Base-by-base conservation (phyloP, 805 yeast genomes). In the Metahyphopichia silvanorum region DNA sequence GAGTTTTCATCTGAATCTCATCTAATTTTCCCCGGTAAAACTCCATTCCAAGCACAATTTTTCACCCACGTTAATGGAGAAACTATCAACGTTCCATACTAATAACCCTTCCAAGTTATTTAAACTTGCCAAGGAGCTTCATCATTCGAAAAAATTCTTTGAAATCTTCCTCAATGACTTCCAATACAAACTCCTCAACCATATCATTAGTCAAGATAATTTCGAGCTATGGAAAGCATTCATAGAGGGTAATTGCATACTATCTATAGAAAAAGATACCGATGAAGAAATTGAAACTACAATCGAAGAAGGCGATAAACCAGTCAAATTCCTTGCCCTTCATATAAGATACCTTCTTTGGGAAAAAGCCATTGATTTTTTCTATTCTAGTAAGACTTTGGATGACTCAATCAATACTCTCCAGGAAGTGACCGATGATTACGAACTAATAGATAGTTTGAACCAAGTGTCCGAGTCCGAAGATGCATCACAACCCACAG, bases 291-390 rank as follows among this genome's bases (percentile, higher is more conserved):
- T 21, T 16, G 31, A 37, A 26, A 48, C 65, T 43, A 36, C 63
- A 31, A 37, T 71, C 58, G 52, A 73, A 62, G 82, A 52, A 60
- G 78, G 55, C 40, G 18, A 41, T 10, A 49, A 45, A 14, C 55
- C 65, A 16, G 39, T 61, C 15, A 50, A 51, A 25, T 35, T 53
- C 30, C 42, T 83, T 25, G 81, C 87, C 5, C 60, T 82, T 29
- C 82, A 76, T 40, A 57, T 82, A 15, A 63, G 91, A 41, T 82
- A 81, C 43, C 68, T 82, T 9, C 59, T 84, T 16, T 84, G 86
- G 77, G 89, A 83, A 46, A 78, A 75, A 49, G 88, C 82, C 14
- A 67, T 78, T 7, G 82, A 77, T 47, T 60, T 50, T 40, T 64
- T 55, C 42, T 71, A 60, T 38, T 38, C 37, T 22, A 47, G 58